phyloP scores from a whole-genome alignment of 164 flowering plant genomes.

The Taxillus chinensis region DNA sequence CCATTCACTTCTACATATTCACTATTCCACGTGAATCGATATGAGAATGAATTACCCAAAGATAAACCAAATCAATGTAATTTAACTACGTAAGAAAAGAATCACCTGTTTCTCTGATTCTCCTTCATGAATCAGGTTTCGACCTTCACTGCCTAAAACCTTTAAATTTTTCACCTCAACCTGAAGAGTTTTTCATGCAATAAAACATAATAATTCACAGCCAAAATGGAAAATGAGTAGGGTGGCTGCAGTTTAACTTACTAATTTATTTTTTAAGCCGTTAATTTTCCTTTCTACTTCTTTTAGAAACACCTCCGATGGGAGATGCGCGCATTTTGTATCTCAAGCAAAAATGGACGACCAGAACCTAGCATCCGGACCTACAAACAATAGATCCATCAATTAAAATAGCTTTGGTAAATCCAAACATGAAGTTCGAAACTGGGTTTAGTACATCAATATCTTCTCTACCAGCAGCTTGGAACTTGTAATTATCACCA shows the following conservation, averaged over 20 bases:
- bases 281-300: constrained; percentile 58
- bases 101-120: constrained; percentile 96
- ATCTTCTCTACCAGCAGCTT: constrained; percentile 99
- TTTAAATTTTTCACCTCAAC: constrained; percentile 67
- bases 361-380: constrained; percentile 99
- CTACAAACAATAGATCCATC: constrained; percentile 24
- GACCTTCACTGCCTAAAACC: constrained; percentile 55
- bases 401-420: constrained; percentile 9
- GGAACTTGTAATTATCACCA: constrained; percentile 85
- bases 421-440: constrained; percentile 2
- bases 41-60: no score
- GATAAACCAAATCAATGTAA: neutral
- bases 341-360: constrained; percentile 84
- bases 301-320: constrained; percentile 32
- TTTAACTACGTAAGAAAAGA: neutral
- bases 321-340: constrained; percentile 77
- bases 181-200: constrained; percentile 22
- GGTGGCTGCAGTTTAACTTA: constrained; percentile 24
- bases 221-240: neutral
- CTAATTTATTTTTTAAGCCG: constrained; percentile 42
- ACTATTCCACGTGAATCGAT: no score
- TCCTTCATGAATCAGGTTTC: constrained; percentile 93
- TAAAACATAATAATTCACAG: neutral
- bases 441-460: constrained; percentile 63
- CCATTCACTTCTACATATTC: no score